Base-by-base conservation (phyloP, 2,329 filamentous ascomycete species). In the Nannizziopsis arthrosporioides region DNA sequence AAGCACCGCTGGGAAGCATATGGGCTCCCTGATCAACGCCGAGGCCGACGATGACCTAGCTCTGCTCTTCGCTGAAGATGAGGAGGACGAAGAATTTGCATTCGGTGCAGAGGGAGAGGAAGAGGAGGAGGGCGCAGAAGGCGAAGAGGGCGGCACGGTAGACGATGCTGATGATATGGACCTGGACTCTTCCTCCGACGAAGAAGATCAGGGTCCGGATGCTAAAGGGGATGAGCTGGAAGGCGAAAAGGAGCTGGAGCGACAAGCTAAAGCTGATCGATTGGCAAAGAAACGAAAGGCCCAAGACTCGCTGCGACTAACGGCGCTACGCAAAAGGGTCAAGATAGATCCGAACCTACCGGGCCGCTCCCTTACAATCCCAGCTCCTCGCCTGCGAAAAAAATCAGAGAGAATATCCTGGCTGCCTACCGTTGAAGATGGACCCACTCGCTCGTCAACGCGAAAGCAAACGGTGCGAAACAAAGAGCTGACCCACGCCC, bases 181-280 rank as follows among this genome's bases (percentile, higher is more conserved):
- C 41, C 82, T 95, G 71, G 87, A 93, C 59, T 89, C 84, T 11
- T 93, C 86, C 0, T 85, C 81, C 0, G 84, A 88, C 41, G 86
- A 92, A 42, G 86, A 93, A 51, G 82, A 87, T 50, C 80, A 78
- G 65, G 72, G 80, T 44, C 73, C 82, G 1, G 64, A 64, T 51
- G 64, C 62, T 46, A 60, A 63, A 57, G 37, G 60, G 15, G 79
- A 92, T 55, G 86, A 94, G 37, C 65, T 92, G 3, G 85, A 86
- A 49, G 92, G 92, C 31, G 92, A 98, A 68, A 84, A 82, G 58
- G 87, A 94, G 66, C 65, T 98, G 47, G 81, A 92, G 66, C 82
- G 78, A 54, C 78, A 84, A 57, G 86, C 83, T 50, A 81, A 80
- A 56, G 79, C 77, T 51, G 82, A 83, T 57, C 77, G 73, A 57